Conservation (phyloP, 2,329 filamentous ascomycete species). For the Waltergamsia citrina region DNA sequence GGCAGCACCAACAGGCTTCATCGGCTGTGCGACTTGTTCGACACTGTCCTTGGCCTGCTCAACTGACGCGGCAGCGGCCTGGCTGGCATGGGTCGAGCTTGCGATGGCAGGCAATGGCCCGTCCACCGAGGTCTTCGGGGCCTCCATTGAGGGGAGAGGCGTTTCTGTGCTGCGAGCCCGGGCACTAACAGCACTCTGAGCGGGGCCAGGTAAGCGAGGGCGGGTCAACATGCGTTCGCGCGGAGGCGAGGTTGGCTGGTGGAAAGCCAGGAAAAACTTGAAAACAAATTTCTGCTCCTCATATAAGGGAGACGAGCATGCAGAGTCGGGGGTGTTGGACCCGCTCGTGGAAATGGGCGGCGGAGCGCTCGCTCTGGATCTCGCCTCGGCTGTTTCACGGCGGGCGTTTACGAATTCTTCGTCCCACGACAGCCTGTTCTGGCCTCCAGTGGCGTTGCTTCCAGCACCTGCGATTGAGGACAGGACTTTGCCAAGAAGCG, state of each 20-base stretch:
- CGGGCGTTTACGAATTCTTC: constrained; percentile 41
- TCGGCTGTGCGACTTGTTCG: constrained; percentile 25
- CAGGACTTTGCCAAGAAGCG: constrained; percentile 50
- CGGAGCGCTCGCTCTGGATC: constrained; percentile 19
- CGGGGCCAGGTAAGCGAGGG: constrained; percentile 60
- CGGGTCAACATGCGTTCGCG: constrained; percentile 55
- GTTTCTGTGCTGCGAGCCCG: constrained; percentile 10
- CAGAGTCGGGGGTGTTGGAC: constrained; percentile 26
- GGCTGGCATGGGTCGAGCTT: not conserved
- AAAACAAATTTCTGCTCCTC: constrained; percentile 56
- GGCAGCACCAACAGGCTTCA: constrained; percentile 35
- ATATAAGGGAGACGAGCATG: constrained; percentile 43
- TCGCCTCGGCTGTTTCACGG: constrained; percentile 37
- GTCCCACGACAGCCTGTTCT: constrained; percentile 17
- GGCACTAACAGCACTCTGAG: constrained; percentile 51
- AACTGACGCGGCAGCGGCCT: not conserved
- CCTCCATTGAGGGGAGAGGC: not conserved
- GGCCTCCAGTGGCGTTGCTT: constrained; percentile 3
- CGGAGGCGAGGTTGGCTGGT: constrained; percentile 41
- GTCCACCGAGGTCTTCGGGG: not conserved
- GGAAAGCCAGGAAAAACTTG: constrained; percentile 65
- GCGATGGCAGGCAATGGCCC: too few species aligned
- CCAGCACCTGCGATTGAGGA: constrained; percentile 9
- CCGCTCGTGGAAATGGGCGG: constrained; percentile 3
- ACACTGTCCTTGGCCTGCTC: not conserved